Evolutionary conservation across 768 basidiomycete species (phyloP).

Genomic region (Rhizopogon vulgaris): DNA sequence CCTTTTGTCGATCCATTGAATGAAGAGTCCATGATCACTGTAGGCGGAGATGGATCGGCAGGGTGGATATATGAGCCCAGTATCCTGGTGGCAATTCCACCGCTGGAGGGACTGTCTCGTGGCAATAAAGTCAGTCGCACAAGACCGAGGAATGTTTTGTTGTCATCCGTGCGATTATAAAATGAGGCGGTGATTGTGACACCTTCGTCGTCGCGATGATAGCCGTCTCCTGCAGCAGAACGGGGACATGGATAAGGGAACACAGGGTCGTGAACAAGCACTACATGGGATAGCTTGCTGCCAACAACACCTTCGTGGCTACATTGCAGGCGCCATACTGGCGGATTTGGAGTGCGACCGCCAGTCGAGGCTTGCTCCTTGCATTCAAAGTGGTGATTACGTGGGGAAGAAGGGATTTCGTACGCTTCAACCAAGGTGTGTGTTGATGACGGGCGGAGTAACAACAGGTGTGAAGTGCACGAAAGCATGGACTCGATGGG

Average conservation of each 20-base stretch:
- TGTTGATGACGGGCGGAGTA: background rate
- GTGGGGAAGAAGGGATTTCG: background rate
- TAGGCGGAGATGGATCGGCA: background rate
- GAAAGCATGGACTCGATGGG: background rate
- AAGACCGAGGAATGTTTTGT: slow-evolving; percentile 1
- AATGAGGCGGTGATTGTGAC: background rate
- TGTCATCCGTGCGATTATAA: background rate
- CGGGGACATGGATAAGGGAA: background rate
- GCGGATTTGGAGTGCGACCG: background rate
- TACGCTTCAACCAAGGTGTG: slow-evolving; percentile 1
- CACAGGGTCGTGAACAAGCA: background rate
- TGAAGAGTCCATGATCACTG: slow-evolving; percentile 1
- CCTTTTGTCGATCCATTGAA: background rate
- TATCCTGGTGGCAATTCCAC: background rate
- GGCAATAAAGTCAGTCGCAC: background rate
- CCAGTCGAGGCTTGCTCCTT: background rate
- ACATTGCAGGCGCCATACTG: background rate
- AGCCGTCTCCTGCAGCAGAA: background rate
- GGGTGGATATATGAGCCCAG: background rate
- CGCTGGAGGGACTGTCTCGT: background rate
- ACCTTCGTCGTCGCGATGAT: background rate
- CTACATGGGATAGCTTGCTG: background rate
- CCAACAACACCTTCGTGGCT: slow-evolving; percentile 2
- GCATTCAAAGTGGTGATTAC: background rate
- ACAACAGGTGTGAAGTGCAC: background rate